Evolutionary conservation across 2,329 filamentous ascomycete genomes (phyloP), one percentile per base, ranked within the genome.

Genomic region (Apiospora sp.): DNA sequence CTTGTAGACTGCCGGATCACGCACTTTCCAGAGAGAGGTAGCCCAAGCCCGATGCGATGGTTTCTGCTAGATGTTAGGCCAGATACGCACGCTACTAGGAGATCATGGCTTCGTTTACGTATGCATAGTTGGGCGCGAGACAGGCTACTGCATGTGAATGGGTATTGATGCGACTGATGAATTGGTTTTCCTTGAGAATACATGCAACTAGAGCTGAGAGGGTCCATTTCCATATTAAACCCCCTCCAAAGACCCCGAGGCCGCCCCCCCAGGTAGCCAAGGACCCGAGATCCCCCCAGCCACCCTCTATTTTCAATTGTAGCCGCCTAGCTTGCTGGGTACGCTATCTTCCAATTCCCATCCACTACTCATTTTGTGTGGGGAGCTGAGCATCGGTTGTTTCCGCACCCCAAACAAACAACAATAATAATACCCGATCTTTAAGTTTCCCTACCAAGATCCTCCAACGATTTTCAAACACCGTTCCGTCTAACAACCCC

Each of bases 291-390:
- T n/a, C 34, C 5, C 34, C 58, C 58, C 58, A 64, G 58, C 58
- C 58, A 64, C 58, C 58, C 58, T 64, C 30, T 64, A 64, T 64
- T 64, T 64, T 19, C 58, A 64, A 37, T 24, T 41, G 58, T 64
- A 64, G 58, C 58, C 58, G 58, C 58, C 58, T 41, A 30, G 27
- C 27, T 30, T 30, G 27, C 27, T 30, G 27, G 27, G 27, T 30
- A 64, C 58, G 58, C 58, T 64, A 64, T 64, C 58, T 14, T 64
- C 58, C 34, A 64, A 64, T 64, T 64, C 58, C 58, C 58, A 64
- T 64, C 58, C 30, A 64, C 58, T 64, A 64, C 58, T 34, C 58
- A 64, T 64, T 64, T 64, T 64, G 58, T 64, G 58, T 64, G 58
- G 58, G 58, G 58, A 64, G 34, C 58, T 64, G 58, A 64, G 19